Evolutionary conservation across 1,284 basidiomycete genomes (phyloP), one percentile per base, ranked within the genome.

Genomic region (Puccinia coronata): DNA sequence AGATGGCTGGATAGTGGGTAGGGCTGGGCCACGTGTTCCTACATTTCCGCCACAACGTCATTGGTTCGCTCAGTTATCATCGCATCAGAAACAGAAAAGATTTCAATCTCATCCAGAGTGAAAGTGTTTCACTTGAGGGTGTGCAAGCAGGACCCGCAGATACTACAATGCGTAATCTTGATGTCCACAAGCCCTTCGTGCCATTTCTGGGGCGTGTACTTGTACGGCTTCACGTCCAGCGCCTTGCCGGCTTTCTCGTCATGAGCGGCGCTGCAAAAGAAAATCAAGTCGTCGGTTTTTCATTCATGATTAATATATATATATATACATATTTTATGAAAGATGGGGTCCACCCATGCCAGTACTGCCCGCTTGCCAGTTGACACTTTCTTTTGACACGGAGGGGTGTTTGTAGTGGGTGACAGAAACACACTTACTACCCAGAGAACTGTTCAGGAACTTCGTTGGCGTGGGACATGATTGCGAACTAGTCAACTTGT

Each of bases 131-230:
- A 79, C 77, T 39, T 59, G 14, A 80, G 41, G 31, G 78, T 80
- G n/a, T 80, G 78, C 12, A 80, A 47, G 25, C 78, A 80, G n/a
- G 67, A 72, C 11, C 78, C 78, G 23, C 78, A 80, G 6, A 80
- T 80, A 16, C 53, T 47, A 53, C 78, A 80, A 53, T 80, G 78
- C 34, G 55, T 72, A 36, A 80, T 65, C 16, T 63, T 59, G 57
- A 80, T 72, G 31, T 80, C 78, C 2, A 80, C 25, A 14, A 80
- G 47, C 4, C 8, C 57, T 41, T 80, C 78, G 47, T 72, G 25
- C 78, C 78, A 80, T 31, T 72, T 63, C 49, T 49, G 70, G 2
- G 70, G 70, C 4, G 70, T 72, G 70, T 72, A 72, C 49, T 36
- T 53, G 47, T 53, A 72, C 3, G 70, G 70, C 28, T 72, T 49